These are phyloP conservation scores for Akanthomyces lecanii DNA, from an alignment of 2,329 filamentous ascomycete genomes.

Conservation along the genomic window DNA sequence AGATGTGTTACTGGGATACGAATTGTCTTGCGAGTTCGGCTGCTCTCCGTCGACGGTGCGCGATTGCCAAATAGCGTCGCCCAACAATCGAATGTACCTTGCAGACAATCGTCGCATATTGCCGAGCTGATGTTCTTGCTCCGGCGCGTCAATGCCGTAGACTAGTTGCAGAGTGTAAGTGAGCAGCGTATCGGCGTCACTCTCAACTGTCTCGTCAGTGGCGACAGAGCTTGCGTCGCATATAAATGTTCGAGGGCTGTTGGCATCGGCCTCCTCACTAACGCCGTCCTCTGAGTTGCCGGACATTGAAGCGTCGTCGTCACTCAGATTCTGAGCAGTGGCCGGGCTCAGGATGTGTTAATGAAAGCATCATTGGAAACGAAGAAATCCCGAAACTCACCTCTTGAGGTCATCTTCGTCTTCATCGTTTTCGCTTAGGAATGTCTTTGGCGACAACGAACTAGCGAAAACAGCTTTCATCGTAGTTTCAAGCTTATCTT, in stretches of 20 bases:
- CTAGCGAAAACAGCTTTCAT: neutral
- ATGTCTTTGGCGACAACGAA: neutral
- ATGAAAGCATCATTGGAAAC: neutral
- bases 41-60: neutral
- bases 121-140: constrained; percentile 18
- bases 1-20: neutral
- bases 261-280: constrained; percentile 18
- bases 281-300: neutral
- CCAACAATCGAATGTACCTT: constrained; percentile 32
- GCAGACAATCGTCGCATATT: constrained; percentile 28
- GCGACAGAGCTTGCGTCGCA: constrained; percentile 20
- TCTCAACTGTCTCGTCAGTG: constrained; percentile 29
- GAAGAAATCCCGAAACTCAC: neutral
- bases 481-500: neutral
- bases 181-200: constrained; percentile 33
- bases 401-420: neutral
- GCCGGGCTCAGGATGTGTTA: neutral
- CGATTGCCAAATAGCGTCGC: constrained; percentile 25
- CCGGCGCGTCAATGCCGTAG: constrained; percentile 35
- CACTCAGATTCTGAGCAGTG: neutral
- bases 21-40: neutral
- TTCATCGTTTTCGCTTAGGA: neutral
- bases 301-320: neutral
- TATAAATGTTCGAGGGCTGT: neutral
- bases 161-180: constrained; percentile 35